Percentiles rank a stretch among this genome's conserved stretches.
phyloP scores from a whole-genome alignment of 2,329 filamentous ascomycete genomes.

The Exophiala mesophila region DNA sequence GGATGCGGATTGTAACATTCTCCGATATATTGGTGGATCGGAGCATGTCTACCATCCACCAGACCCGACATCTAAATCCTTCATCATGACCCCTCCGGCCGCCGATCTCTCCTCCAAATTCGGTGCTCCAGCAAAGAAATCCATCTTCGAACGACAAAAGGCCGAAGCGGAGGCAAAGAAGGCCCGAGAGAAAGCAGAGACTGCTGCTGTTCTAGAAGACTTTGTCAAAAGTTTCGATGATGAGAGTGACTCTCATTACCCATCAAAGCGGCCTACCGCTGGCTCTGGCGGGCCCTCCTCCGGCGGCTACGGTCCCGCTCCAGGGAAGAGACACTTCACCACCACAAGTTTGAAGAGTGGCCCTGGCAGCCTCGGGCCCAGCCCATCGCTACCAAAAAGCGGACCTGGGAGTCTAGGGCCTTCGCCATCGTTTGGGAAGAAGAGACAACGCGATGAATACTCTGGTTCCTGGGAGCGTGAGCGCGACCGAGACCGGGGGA shows the following conservation, averaged over 20 bases:
- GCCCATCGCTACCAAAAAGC: constrained; percentile 43
- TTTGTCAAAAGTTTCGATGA: constrained; percentile 69
- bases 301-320: constrained; percentile 33
- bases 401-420: constrained; percentile 60
- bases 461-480: constrained; percentile 33
- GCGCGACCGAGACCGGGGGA: constrained; percentile 12
- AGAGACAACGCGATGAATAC: constrained; percentile 47
- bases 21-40: too few species aligned
- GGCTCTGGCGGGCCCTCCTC: constrained; percentile 30
- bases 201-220: constrained; percentile 77
- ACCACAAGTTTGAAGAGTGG: constrained; percentile 45
- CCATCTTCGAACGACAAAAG: constrained; percentile 80
- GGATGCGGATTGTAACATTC: too few species aligned
- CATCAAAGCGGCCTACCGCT: constrained; percentile 29
- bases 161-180: constrained; percentile 87
- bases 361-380: constrained; percentile 45
- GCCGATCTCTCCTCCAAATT: constrained; percentile 70
- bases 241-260: constrained; percentile 31
- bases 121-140: constrained; percentile 70
- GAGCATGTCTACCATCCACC: not conserved
- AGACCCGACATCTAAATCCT: not conserved
- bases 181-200: constrained; percentile 77
- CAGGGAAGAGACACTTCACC: constrained; percentile 60
- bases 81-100: not conserved
- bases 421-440: constrained; percentile 48